These are phyloP conservation scores for Plectosphaerella plurivora DNA, from an alignment of 2,329 filamentous ascomycete genomes.

Conservation along the genomic window DNA sequence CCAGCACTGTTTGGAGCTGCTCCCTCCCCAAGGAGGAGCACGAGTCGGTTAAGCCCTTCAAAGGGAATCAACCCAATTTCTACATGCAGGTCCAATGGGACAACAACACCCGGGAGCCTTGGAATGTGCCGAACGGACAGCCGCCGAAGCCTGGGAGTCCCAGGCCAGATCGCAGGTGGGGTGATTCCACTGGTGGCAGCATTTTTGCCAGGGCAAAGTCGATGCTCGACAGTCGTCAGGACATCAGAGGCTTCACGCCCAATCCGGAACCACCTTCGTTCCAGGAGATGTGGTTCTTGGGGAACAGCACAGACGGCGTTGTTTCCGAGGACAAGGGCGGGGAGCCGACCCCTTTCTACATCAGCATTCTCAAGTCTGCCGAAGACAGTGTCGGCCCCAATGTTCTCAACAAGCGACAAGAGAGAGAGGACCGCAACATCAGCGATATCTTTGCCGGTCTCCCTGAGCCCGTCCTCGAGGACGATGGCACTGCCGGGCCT, in stretches of 20 bases:
- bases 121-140: conserved; percentile 40
- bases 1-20: conserved; percentile 80
- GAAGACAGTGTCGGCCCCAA: conserved; percentile 26
- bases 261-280: conserved; percentile 54
- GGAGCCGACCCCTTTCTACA: conserved; percentile 84
- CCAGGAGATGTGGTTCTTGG: conserved; percentile 74
- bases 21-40: conserved; percentile 76
- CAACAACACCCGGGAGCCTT: conserved; percentile 48
- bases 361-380: conserved; percentile 60
- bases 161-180: conserved; percentile 12
- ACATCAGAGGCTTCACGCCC: conserved; percentile 36
- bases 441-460: conserved; percentile 29
- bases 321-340: conserved; percentile 65
- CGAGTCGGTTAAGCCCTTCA: conserved; percentile 55
- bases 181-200: neutral
- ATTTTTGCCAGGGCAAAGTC: conserved; percentile 11
- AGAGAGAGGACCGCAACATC: conserved; percentile 9
- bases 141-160: conserved; percentile 20
- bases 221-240: conserved; percentile 9
- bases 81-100: conserved; percentile 74
- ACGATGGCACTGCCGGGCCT: conserved; percentile 68
- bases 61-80: conserved; percentile 70
- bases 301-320: conserved; percentile 78
- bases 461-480: conserved; percentile 56
- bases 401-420: conserved; percentile 20